Conservation (phyloP, 163 green algal genomes). For the Chlorella variabilis region DNA sequence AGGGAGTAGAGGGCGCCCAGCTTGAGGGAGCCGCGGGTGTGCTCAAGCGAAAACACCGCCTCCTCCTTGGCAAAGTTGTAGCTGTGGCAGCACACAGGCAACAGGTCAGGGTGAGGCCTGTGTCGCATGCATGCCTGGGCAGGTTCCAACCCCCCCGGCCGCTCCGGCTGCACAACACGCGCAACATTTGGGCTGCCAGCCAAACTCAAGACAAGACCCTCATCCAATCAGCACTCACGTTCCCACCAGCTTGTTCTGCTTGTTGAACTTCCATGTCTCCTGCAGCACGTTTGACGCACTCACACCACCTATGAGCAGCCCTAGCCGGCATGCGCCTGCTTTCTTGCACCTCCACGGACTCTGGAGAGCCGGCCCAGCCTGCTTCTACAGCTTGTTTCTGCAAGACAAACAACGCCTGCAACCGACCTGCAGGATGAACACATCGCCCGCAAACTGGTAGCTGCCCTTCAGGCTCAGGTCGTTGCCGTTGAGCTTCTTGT, state of each 20-base stretch:
- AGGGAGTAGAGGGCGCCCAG: slow-evolving; percentile 38
- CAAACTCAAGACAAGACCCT: too few relatives aligned
- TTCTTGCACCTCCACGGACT: too few relatives aligned
- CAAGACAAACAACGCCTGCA: not conserved
- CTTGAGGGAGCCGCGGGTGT: slow-evolving; percentile 28
- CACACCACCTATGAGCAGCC: too few relatives aligned
- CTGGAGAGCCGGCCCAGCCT: too few relatives aligned
- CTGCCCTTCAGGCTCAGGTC: slow-evolving; percentile 31
- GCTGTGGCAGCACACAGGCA: not conserved
- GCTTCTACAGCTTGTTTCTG: too few relatives aligned
- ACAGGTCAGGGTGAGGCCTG: not conserved
- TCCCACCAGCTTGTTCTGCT: slow-evolving; percentile 43
- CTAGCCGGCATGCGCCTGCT: too few relatives aligned
- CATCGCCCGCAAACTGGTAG: slow-evolving; percentile 26
- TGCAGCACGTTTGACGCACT: too few relatives aligned
- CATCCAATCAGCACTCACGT: too few relatives aligned
- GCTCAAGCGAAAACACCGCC: slow-evolving; percentile 24
- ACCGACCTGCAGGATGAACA: slow-evolving; percentile 14
- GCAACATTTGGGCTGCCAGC: too few relatives aligned
- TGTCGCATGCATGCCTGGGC: too few relatives aligned
- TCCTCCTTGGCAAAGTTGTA: slow-evolving; percentile 56
- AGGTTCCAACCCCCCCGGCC: too few relatives aligned
- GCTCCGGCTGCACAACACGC: too few relatives aligned
- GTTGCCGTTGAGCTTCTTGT: slow-evolving; percentile 8
- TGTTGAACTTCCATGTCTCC: slow-evolving; percentile 52